These are phyloP conservation scores for Bipolaris bicolor DNA, from an alignment of 2,329 filamentous ascomycete species.

Conservation along the genomic window DNA sequence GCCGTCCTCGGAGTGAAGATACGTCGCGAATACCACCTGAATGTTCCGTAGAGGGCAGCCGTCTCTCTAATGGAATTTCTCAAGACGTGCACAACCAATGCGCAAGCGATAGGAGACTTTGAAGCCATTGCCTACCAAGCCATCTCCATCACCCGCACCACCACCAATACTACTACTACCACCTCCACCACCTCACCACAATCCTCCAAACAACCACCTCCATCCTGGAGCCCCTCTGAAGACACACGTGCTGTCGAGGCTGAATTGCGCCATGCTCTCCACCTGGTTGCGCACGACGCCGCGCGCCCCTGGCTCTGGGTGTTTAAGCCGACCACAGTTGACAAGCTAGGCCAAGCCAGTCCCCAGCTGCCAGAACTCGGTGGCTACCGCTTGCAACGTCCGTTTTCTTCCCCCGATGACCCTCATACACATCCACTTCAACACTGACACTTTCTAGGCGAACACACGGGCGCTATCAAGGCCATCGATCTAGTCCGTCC, in stretches of 20 bases:
- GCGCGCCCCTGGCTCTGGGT: slow-evolving; percentile 44
- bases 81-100: slow-evolving; percentile 47
- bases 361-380: slow-evolving; percentile 35
- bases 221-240: slow-evolving; percentile 30
- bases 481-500: slow-evolving; percentile 43
- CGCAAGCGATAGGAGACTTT: slow-evolving; percentile 49
- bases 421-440: neutral
- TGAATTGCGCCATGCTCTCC: slow-evolving; percentile 33
- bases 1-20: slow-evolving; percentile 43
- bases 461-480: slow-evolving; percentile 43
- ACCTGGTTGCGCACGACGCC: slow-evolving; percentile 41
- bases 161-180: neutral
- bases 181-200: slow-evolving; percentile 12
- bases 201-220: slow-evolving; percentile 11
- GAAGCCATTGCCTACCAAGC: slow-evolving; percentile 48
- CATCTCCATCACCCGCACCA: slow-evolving; percentile 38
- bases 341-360: slow-evolving; percentile 30
- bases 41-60: slow-evolving; percentile 45
- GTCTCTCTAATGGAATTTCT: slow-evolving; percentile 50
- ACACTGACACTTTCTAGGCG: slow-evolving; percentile 36
- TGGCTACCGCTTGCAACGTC: slow-evolving; percentile 42
- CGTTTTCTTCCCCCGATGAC: slow-evolving; percentile 2
- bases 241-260: slow-evolving; percentile 42
- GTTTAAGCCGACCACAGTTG: slow-evolving; percentile 37
- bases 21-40: slow-evolving; percentile 46